phyloP scores from a whole-genome alignment of 805 yeast genomes.

The Ogataea degrootiae region DNA sequence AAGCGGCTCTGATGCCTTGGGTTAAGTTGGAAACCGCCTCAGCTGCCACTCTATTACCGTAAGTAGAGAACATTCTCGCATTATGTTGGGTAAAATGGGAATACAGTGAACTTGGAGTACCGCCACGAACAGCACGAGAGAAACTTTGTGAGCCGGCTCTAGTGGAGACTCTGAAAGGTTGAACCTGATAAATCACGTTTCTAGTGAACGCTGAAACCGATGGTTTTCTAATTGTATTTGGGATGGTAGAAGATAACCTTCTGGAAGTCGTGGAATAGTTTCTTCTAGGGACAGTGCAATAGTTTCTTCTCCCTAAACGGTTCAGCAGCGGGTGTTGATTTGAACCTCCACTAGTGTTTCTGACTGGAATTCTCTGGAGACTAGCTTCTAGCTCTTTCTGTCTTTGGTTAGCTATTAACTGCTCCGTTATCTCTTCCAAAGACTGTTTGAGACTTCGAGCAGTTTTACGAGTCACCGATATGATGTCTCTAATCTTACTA shows the following conservation, averaged over 20 bases:
- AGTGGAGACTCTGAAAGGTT: conserved; percentile 23
- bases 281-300: conserved; percentile 20
- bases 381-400: conserved; percentile 28
- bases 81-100: conserved; percentile 32
- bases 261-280: conserved; percentile 11
- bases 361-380: conserved; percentile 38
- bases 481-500: conserved; percentile 37
- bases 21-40: conserved; percentile 60
- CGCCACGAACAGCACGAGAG: conserved; percentile 15
- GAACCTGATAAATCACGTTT: conserved; percentile 21
- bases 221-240: conserved; percentile 6
- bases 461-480: conserved; percentile 41
- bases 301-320: conserved; percentile 20
- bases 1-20: conserved; percentile 37
- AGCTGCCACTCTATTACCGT: conserved; percentile 36
- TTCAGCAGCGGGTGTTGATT: conserved; percentile 19
- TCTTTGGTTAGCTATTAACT: conserved; percentile 22
- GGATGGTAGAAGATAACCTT: conserved; percentile 5
- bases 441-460: conserved; percentile 43
- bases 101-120: conserved; percentile 29
- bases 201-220: conserved; percentile 14
- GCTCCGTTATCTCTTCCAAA: conserved; percentile 43
- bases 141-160: conserved; percentile 17
- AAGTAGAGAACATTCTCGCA: conserved; percentile 35
- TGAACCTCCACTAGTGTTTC: conserved; percentile 16